These are phyloP conservation scores for Trypanosoma melophagium DNA, from an alignment of 208 protist species.

Conservation along the genomic window DNA sequence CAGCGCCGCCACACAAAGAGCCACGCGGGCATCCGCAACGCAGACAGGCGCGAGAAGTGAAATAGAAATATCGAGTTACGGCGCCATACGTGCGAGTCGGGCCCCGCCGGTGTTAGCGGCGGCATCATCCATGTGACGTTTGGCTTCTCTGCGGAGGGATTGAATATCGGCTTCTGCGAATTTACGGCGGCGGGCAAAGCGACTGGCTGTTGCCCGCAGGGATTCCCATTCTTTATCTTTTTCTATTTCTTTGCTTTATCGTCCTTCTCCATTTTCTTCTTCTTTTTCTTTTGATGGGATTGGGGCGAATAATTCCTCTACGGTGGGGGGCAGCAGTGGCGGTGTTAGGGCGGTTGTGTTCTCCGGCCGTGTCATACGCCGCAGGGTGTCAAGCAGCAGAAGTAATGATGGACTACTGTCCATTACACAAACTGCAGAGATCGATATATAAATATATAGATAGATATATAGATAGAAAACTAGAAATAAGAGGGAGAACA, in stretches of 20 bases:
- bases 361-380: slow-evolving; percentile 4
- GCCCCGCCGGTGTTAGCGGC: slow-evolving; percentile 5
- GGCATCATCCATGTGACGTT: slow-evolving; percentile 20
- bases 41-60: slow-evolving; percentile 22
- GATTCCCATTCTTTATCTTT: not conserved
- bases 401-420: no score
- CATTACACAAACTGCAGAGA: not conserved
- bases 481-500: not conserved
- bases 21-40: slow-evolving; percentile 19
- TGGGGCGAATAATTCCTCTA: slow-evolving; percentile 11
- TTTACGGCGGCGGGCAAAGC: not conserved
- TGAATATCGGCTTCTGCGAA: slow-evolving; percentile 22
- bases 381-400: not conserved
- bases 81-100: slow-evolving; percentile 6
- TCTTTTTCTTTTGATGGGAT: not conserved
- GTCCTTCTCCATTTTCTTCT: no score
- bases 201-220: not conserved
- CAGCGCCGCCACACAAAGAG: slow-evolving; percentile 34
- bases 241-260: no score
- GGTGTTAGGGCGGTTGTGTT: no score
- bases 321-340: not conserved
- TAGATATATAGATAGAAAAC: not conserved
- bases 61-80: slow-evolving; percentile 25
- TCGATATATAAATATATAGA: not conserved
- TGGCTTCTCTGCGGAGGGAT: slow-evolving; percentile 11